phyloP scores from a whole-genome alignment of 1,284 basidiomycete species.

The Ustilago nuda region DNA sequence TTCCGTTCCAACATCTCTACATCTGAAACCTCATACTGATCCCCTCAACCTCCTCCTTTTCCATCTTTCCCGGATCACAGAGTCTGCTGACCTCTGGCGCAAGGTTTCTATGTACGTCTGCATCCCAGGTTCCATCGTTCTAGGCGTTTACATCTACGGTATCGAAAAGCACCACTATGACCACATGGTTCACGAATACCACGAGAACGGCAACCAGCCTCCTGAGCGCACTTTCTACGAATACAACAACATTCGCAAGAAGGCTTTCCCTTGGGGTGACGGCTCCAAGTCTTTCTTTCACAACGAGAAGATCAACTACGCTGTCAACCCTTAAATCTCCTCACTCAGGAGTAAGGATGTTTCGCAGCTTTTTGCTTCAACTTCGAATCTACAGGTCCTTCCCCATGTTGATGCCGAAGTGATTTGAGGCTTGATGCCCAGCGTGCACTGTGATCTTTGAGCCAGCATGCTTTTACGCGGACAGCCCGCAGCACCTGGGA shows the following conservation, averaged over 20 bases:
- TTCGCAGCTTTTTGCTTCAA: neutral
- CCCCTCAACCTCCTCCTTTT: neutral
- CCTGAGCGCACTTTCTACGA: slow-evolving; percentile 63
- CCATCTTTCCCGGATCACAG: slow-evolving; percentile 24
- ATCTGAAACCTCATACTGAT: slow-evolving; percentile 8
- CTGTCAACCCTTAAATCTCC: slow-evolving; percentile 24
- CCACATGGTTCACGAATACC: slow-evolving; percentile 61
- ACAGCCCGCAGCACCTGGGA: neutral
- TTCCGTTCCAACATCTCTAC: neutral
- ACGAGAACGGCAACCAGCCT: slow-evolving; percentile 60
- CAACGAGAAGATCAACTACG: slow-evolving; percentile 63
- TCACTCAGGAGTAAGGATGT: neutral
- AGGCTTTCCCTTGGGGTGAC: slow-evolving; percentile 64
- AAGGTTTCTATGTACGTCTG: slow-evolving; percentile 61
- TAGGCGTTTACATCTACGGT: slow-evolving; percentile 66
- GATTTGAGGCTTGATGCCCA: neutral
- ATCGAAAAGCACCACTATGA: slow-evolving; percentile 63
- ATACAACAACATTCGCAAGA: slow-evolving; percentile 62
- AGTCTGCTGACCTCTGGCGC: slow-evolving; percentile 65
- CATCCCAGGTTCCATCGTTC: slow-evolving; percentile 60
- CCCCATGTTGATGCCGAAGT: neutral
- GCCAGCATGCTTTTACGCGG: neutral
- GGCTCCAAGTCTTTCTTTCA: slow-evolving; percentile 60
- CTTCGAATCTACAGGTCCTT: neutral
- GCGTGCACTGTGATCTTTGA: neutral